Evolutionary conservation across 805 yeast species (phyloP).

Genomic region (Alloascoidea hylecoeti): DNA sequence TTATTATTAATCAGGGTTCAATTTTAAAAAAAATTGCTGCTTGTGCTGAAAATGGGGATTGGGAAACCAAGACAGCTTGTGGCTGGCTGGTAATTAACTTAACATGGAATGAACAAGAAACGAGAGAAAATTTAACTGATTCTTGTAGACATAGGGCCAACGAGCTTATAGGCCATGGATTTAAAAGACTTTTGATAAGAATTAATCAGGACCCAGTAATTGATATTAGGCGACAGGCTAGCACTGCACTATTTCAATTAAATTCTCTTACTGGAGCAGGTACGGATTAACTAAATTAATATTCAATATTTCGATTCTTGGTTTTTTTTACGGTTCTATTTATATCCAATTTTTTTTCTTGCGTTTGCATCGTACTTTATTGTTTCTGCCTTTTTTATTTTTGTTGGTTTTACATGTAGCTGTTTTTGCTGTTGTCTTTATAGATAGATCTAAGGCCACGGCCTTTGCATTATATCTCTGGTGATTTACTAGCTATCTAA

Average conservation of each 20-base stretch:
- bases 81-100: conserved; percentile 57
- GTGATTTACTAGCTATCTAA: too few species aligned
- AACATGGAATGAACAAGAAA: conserved; percentile 38
- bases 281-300: too few species aligned
- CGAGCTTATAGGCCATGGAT: conserved; percentile 24
- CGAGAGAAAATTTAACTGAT: conserved; percentile 15
- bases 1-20: conserved; percentile 19
- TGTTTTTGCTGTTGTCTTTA: too few species aligned
- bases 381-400: too few species aligned
- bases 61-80: conserved; percentile 35
- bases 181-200: conserved; percentile 20
- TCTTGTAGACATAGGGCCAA: conserved; percentile 19
- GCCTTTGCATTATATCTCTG: too few species aligned
- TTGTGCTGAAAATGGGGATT: conserved; percentile 15
- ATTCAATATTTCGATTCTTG: too few species aligned
- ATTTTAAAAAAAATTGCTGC: conserved; percentile 18
- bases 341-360: too few species aligned
- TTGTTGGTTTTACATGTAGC: too few species aligned
- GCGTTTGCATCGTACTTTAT: too few species aligned
- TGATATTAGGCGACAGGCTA: conserved; percentile 32
- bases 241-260: conserved; percentile 28
- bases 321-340: too few species aligned
- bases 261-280: conserved; percentile 9
- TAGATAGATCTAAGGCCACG: too few species aligned
- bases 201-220: conserved; percentile 17